Conservation (phyloP, 192 early-diverging fungal genomes). For the Anaeromyces robustus region DNA sequence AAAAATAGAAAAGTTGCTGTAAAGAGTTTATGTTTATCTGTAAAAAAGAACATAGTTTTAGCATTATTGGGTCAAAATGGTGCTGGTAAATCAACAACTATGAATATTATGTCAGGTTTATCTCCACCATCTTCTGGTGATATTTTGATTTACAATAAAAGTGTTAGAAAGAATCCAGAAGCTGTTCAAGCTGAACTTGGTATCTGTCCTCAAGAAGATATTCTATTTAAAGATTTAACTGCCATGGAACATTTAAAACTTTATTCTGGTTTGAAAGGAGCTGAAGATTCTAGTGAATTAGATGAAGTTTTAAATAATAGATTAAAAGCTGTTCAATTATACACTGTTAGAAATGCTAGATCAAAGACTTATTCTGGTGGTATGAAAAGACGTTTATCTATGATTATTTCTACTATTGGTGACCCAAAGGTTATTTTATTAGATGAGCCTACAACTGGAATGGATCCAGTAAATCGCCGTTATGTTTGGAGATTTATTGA, state of each 20-base stretch:
- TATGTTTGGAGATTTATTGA: too few relatives aligned
- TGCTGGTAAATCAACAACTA: too few relatives aligned
- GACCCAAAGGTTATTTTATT: too few relatives aligned
- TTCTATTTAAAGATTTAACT: slow-evolving; percentile 58
- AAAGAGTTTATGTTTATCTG: too few relatives aligned
- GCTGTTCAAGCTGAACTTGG: slow-evolving; percentile 56
- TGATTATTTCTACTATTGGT: too few relatives aligned
- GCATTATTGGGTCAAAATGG: slow-evolving; percentile 54
- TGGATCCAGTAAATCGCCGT: too few relatives aligned
- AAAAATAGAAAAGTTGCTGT: too few relatives aligned
- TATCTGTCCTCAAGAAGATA: slow-evolving; percentile 60
- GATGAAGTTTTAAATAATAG: slow-evolving; percentile 28
- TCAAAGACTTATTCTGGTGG: slow-evolving; percentile 15
- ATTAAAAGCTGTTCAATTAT: slow-evolving; percentile 51
- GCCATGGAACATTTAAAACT: slow-evolving; percentile 54
- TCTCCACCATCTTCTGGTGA: slow-evolving; percentile 47
- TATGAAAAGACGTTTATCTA: slow-evolving; percentile 60
- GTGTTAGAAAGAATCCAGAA: slow-evolving; percentile 39
- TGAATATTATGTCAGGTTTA: too few relatives aligned
- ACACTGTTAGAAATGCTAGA: slow-evolving; percentile 37
- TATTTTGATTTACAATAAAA: slow-evolving; percentile 44
- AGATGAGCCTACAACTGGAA: too few relatives aligned
- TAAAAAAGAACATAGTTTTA: not conserved
- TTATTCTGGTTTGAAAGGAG: slow-evolving; percentile 56
- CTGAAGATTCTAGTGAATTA: slow-evolving; percentile 16